These are phyloP conservation scores for Backusella psychrophila DNA, from an alignment of 192 early-diverging fungal species.

Conservation along the genomic window DNA sequence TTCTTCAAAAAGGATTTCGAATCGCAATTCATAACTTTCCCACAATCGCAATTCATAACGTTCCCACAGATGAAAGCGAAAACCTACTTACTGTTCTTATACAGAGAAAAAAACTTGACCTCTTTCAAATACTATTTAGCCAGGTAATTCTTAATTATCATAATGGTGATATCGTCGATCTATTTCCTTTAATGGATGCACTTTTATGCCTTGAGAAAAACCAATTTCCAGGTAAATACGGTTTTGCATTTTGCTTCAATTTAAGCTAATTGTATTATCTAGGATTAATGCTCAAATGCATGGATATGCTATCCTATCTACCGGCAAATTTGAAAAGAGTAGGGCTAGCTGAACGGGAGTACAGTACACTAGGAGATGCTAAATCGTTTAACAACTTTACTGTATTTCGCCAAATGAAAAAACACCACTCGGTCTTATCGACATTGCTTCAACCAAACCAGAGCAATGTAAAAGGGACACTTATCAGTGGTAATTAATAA, in stretches of 20 bases:
- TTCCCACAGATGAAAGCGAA: neutral
- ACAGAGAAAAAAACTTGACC: neutral
- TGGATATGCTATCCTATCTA: neutral
- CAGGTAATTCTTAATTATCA: neutral
- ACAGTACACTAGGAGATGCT: too few species aligned
- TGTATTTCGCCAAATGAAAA: too few species aligned
- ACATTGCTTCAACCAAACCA: too few species aligned
- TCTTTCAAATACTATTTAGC: neutral
- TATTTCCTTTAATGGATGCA: neutral
- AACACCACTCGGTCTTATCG: too few species aligned
- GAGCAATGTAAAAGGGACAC: too few species aligned
- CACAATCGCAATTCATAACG: neutral
- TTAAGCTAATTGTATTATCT: neutral
- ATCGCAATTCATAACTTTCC: neutral
- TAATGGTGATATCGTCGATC: neutral
- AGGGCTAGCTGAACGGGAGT: too few species aligned
- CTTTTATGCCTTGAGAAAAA: neutral
- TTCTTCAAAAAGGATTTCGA: neutral
- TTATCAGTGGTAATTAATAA: too few species aligned
- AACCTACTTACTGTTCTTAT: neutral
- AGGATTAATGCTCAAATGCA: neutral
- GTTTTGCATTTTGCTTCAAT: neutral
- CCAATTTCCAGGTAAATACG: neutral
- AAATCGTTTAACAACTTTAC: too few species aligned
- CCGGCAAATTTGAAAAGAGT: neutral